Conservation (phyloP, 768 basidiomycete genomes). For the Mycena galericulata region DNA sequence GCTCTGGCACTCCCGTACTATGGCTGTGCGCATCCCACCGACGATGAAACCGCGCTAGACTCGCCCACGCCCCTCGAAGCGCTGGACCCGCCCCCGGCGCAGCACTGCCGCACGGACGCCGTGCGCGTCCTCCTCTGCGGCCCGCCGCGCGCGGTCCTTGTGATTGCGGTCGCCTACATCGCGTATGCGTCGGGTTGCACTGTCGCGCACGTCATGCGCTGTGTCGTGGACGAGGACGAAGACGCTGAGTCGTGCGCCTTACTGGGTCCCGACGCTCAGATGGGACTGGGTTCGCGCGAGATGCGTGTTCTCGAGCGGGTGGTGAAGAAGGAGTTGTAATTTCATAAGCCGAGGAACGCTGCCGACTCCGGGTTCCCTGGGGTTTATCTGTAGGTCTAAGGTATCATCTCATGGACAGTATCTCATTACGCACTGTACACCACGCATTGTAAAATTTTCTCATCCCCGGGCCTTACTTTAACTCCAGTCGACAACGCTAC, state of each 20-base stretch:
- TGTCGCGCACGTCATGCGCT: conserved; percentile 28
- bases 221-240: conserved; percentile 27
- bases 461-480: no score
- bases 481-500: no score
- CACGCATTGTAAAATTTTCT: no score
- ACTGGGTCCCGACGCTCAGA: conserved; percentile 11
- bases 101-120: conserved; percentile 22
- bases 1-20: conserved; percentile 34
- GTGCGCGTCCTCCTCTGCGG: conserved; percentile 29
- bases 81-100: not conserved
- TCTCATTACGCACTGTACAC: no score
- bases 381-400: no score
- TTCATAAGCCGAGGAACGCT: not conserved
- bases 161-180: conserved; percentile 24
- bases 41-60: not conserved
- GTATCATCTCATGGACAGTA: no score
- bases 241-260: conserved; percentile 21
- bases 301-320: conserved; percentile 13
- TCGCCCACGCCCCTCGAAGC: not conserved
- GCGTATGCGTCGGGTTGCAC: conserved; percentile 26
- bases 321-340: conserved; percentile 15
- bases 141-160: conserved; percentile 25
- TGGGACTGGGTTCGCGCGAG: conserved; percentile 18
- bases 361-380: not conserved
- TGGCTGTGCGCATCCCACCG: conserved; percentile 17